A percentile compares a stretch with the other conserved stretches of the same genome.
phyloP scores from a whole-genome alignment of 805 yeast genomes.

The Vanderwaltozyma yarrowii region DNA sequence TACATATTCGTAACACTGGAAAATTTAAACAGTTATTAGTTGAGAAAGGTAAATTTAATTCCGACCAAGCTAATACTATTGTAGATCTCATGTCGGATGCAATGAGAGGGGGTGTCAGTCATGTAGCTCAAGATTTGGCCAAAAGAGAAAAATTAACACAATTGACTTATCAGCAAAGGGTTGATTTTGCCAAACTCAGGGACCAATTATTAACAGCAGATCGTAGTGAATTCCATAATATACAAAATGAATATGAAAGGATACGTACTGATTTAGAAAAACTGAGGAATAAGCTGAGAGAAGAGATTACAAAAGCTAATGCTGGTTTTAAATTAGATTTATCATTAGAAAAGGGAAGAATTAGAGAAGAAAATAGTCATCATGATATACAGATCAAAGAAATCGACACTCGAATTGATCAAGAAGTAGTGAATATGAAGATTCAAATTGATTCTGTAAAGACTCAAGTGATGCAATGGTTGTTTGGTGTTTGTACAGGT shows the following conservation, averaged over 20 bases:
- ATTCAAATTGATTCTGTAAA: slow-evolving; percentile 92
- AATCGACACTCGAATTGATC: slow-evolving; percentile 89
- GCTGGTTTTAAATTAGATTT: slow-evolving; percentile 87
- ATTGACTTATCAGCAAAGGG: slow-evolving; percentile 89
- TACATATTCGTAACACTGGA: slow-evolving; percentile 60
- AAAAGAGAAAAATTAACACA: slow-evolving; percentile 74
- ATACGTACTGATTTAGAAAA: slow-evolving; percentile 78
- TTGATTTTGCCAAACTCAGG: slow-evolving; percentile 88
- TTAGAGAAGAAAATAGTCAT: slow-evolving; percentile 84
- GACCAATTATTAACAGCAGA: slow-evolving; percentile 88
- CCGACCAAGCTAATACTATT: slow-evolving; percentile 70
- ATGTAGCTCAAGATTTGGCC: slow-evolving; percentile 70
- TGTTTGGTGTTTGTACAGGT: slow-evolving; percentile 97
- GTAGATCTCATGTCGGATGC: slow-evolving; percentile 65
- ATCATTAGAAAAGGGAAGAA: slow-evolving; percentile 89
- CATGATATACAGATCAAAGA: slow-evolving; percentile 93
- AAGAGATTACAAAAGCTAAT: slow-evolving; percentile 81
- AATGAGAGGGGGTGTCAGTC: slow-evolving; percentile 67
- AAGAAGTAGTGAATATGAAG: slow-evolving; percentile 88
- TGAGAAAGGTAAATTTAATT: slow-evolving; percentile 59
- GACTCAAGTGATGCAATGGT: slow-evolving; percentile 97
- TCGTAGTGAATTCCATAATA: slow-evolving; percentile 68
- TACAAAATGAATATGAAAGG: slow-evolving; percentile 81
- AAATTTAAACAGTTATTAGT: slow-evolving; percentile 52
- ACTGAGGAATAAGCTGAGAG: slow-evolving; percentile 72